phyloP scores from a whole-genome alignment of 805 yeast species.

The Diddensiella caesifluorescens region DNA sequence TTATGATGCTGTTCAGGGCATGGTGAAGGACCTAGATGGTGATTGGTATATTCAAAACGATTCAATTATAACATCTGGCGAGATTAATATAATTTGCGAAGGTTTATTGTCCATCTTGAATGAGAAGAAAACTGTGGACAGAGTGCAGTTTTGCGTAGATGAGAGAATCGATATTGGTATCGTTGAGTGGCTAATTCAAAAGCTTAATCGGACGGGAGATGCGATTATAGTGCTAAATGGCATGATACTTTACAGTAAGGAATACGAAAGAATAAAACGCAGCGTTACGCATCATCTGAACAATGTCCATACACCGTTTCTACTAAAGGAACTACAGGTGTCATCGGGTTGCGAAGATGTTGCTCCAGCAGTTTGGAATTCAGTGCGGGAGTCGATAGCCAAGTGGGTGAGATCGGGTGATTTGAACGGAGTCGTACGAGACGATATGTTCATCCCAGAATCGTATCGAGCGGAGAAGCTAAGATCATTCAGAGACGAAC shows the following conservation, averaged over 20 bases:
- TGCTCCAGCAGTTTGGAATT: too few relatives aligned
- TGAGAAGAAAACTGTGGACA: neutral
- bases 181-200: neutral
- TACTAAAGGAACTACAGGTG: neutral
- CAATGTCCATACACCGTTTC: neutral
- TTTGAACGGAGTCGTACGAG: neutral
- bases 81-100: neutral
- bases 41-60: neutral
- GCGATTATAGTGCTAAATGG: neutral
- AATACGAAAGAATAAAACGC: neutral
- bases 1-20: conserved; percentile 9
- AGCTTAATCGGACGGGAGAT: too few relatives aligned
- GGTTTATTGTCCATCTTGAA: neutral
- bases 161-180: conserved; percentile 4
- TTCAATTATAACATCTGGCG: neutral
- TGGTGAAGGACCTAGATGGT: conserved; percentile 4
- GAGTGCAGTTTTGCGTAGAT: conserved; percentile 1
- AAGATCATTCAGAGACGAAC: neutral
- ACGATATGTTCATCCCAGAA: conserved; percentile 8
- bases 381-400: conserved; percentile 7
- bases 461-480: neutral
- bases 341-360: conserved; percentile 1
- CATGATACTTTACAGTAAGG: neutral
- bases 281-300: conserved; percentile 1
- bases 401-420: neutral